Percentiles rank a stretch among this genome's conserved stretches.
Conservation (phyloP, 345 rosid species). For the Salix suchowensis region DNA sequence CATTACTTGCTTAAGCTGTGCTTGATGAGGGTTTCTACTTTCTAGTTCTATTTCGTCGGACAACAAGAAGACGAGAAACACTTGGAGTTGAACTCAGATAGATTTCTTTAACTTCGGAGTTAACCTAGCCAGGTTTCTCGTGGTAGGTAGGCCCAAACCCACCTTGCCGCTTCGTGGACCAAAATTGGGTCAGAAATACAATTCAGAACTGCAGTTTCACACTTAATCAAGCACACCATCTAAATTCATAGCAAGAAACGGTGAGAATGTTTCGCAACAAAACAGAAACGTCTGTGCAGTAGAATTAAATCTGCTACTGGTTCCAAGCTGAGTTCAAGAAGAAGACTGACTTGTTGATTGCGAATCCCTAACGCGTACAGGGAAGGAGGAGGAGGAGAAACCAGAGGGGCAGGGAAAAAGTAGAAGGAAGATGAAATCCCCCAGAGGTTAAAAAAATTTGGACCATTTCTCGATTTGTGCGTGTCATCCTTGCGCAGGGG, state of each 20-base stretch:
- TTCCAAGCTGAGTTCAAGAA: no score
- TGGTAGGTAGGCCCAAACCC: background rate
- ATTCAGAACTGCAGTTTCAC: background rate
- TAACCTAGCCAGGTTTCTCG: background rate
- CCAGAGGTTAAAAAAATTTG: background rate
- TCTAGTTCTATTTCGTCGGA: background rate
- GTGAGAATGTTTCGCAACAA: no score
- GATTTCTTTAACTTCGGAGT: background rate
- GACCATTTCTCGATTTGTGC: background rate
- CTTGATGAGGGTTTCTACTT: background rate
- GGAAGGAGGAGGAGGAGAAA: no score
- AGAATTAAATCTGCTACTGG: no score
- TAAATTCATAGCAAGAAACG: no score
- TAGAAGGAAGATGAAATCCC: no score
- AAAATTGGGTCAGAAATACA: background rate
- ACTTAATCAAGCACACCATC: no score
- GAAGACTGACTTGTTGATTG: no score
- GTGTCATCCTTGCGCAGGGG: slow-evolving; percentile 7
- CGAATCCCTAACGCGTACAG: no score
- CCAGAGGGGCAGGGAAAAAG: no score
- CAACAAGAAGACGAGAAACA: background rate
- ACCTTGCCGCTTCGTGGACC: background rate
- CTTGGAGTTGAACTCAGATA: background rate
- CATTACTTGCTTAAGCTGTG: slow-evolving; percentile 27
- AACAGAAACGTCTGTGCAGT: no score